Evolutionary conservation across 805 yeast species (phyloP), one percentile per base, ranked within the genome.

Genomic region (Candida sphagnicola): DNA sequence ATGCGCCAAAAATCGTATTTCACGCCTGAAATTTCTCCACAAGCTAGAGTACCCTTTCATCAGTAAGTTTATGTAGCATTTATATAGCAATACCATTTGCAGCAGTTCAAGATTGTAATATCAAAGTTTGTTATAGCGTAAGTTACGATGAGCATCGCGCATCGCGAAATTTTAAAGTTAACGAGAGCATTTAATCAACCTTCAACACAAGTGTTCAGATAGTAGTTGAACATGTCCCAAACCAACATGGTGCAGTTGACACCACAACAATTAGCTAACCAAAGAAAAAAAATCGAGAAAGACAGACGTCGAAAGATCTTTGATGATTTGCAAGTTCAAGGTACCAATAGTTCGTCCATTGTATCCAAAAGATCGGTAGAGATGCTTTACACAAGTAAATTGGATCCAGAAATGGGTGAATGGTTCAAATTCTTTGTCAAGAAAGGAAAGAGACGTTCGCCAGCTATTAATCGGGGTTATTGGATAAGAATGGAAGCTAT

Each of bases 291-390:
- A 46, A 51, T 65, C 11, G 71, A 65, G 38, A 77, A 78, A 44
- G 75, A 66, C 40, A 54, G 53, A 29, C 56, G 81, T 26, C 64
- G 70, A 29, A 72, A 70, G 45, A 63, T 66, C 17, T 76, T 70
- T 48, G 76, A 77, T 25, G 89, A 82, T 56, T 58, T 78, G 23
- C 81, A 82, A 19, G 80, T 85, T n/a, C 95, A 85, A 59, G 89
- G 87, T 3, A 85, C 95, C 2, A 85, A 86, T 53, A 84, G 82
- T 49, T 84, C 88, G 5, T 85, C 95, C 0, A 85, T 86, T 35
- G 89, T 84, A 1, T 84, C 93, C 2, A 85, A 85, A 50, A 61
- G 93, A 45, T 84, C 93, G 1, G 95, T 84, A 2, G 95, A 86
- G 49, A 62, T 71, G 47, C 59, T 84, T 8, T 85, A 81, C 46